Evolutionary conservation across 331 rosid species (phyloP).

Genomic region (Spiraea crenata): DNA sequence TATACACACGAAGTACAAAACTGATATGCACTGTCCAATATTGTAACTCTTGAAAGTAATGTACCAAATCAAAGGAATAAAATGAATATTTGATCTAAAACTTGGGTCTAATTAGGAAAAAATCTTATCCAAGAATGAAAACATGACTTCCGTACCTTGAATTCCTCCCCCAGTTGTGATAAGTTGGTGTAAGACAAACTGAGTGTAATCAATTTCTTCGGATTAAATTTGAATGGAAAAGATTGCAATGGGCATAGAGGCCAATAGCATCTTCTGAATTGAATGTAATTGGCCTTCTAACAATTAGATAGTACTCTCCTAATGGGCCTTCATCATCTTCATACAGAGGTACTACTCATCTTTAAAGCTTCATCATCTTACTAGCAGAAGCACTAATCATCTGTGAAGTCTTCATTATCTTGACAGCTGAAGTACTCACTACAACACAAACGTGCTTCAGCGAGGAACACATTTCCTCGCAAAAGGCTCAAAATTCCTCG

Average conservation of each 20-base stretch:
- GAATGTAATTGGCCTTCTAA: not conserved
- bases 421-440: not conserved
- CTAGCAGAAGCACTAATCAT: no score
- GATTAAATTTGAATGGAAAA: conserved; percentile 4
- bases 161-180: conserved; percentile 4
- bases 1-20: no score
- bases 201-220: conserved; percentile 10
- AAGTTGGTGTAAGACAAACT: conserved; percentile 4
- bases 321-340: not conserved
- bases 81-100: not conserved
- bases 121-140: no score
- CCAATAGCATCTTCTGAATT: no score
- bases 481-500: no score
- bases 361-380: not conserved
- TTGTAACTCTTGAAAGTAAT: not conserved
- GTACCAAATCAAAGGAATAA: not conserved
- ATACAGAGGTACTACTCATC: not conserved
- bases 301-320: no score
- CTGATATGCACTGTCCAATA: no score
- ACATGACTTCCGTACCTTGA: conserved; percentile 5
- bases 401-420: not conserved
- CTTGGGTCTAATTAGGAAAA: not conserved
- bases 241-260: no score
- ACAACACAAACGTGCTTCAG: no score
- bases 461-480: no score